These are phyloP conservation scores for Neocatenulostroma microsporum DNA, from an alignment of 2,329 filamentous ascomycete species.

Conservation along the genomic window DNA sequence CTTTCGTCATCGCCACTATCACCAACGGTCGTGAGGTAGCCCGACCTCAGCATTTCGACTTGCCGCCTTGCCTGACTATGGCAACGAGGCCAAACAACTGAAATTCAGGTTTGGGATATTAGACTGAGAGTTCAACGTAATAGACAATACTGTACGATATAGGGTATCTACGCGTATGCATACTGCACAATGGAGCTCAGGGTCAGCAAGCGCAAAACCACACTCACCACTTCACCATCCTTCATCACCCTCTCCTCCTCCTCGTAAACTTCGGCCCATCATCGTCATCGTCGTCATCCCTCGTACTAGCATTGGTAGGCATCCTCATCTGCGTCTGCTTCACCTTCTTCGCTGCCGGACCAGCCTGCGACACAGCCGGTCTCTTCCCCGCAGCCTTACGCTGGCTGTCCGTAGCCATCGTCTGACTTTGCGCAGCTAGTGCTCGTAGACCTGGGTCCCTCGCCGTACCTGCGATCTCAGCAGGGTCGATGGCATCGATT, in stretches of 20 bases:
- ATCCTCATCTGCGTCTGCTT: conserved; percentile 25
- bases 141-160: no score
- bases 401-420: conserved; percentile 14
- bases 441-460: conserved; percentile 13
- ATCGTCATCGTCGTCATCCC: conserved; percentile 44
- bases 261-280: conserved; percentile 47
- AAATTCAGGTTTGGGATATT: no score
- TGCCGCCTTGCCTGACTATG: no score
- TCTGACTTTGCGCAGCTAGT: conserved; percentile 16
- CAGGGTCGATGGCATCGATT: conserved; percentile 7
- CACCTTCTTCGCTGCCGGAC: conserved; percentile 25
- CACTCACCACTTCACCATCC: neutral
- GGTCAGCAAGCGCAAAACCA: no score
- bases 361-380: conserved; percentile 16
- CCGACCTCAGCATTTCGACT: no score
- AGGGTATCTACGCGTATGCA: no score
- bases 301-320: conserved; percentile 9
- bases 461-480: conserved; percentile 10
- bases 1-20: no score
- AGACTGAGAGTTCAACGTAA: no score
- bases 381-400: conserved; percentile 21
- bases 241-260: conserved; percentile 24
- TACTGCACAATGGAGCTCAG: no score
- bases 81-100: no score
- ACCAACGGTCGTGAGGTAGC: no score